Evolutionary conservation across 345 rosid genomes (phyloP).

Genomic region (Euclidium syriacum): DNA sequence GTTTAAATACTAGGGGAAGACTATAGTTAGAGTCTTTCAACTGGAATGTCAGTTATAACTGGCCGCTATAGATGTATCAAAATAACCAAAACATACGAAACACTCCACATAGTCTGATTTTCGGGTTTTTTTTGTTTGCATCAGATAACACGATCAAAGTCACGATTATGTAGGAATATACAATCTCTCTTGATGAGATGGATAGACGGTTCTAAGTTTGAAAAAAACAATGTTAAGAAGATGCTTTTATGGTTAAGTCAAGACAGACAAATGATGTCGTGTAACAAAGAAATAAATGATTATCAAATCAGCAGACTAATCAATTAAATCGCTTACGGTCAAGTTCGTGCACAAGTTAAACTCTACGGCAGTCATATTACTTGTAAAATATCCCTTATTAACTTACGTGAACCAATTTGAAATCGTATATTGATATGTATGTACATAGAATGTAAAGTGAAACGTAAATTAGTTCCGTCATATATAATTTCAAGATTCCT

Average conservation of each 20-base stretch:
- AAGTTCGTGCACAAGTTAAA: constrained; percentile 6
- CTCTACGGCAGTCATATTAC: background rate
- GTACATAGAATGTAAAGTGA: background rate
- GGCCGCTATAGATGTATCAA: no score
- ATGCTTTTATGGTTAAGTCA: background rate
- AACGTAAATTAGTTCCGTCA: background rate
- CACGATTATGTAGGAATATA: no score
- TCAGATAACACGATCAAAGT: no score
- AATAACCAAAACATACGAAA: no score
- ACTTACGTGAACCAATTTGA: background rate
- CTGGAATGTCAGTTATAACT: no score
- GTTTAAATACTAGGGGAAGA: no score
- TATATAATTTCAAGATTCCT: background rate
- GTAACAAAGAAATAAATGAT: background rate
- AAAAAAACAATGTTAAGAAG: background rate
- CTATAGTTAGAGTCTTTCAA: no score
- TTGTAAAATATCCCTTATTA: background rate
- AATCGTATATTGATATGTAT: no score
- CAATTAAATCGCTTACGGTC: constrained; percentile 11
- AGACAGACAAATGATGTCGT: constrained; percentile 7
- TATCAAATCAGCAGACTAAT: background rate
- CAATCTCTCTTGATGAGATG: no score
- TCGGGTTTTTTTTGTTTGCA: no score
- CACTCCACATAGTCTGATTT: no score
- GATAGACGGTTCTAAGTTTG: background rate